Percentiles rank a stretch among this genome's conserved stretches.
Evolutionary conservation across 208 protist species (phyloP).

Genomic region (Crithidia fasciculata): DNA sequence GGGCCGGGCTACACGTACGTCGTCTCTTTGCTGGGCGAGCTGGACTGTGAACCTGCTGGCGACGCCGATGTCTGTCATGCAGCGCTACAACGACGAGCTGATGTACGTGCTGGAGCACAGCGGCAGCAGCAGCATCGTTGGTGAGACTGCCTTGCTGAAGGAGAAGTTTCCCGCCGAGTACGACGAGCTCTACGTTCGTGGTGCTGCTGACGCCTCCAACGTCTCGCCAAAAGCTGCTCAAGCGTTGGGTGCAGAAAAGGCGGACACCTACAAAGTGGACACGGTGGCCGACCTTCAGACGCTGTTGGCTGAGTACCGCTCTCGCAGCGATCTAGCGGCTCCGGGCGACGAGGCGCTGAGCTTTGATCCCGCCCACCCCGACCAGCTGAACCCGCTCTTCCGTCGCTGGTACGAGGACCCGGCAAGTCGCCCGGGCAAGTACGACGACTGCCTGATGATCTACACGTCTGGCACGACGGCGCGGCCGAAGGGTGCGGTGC

Average conservation of each 20-base stretch:
- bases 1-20: conserved; percentile 76
- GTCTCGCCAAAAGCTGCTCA: background rate
- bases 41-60: conserved; percentile 84
- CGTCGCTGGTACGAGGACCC: conserved; percentile 57
- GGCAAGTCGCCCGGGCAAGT: conserved; percentile 38
- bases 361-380: conserved; percentile 62
- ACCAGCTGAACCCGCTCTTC: conserved; percentile 67
- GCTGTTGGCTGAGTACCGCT: conserved; percentile 36
- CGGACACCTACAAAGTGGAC: conserved; percentile 56
- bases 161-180: conserved; percentile 72
- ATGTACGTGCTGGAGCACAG: conserved; percentile 88
- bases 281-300: conserved; percentile 53
- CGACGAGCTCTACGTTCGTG: conserved; percentile 41
- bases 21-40: conserved; percentile 68
- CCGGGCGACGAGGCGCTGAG: conserved; percentile 33
- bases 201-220: conserved; percentile 25
- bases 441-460: conserved; percentile 90
- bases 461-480: conserved; percentile 96
- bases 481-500: conserved; percentile 93
- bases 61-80: conserved; percentile 70
- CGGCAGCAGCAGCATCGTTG: conserved; percentile 62
- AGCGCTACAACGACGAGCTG: conserved; percentile 76
- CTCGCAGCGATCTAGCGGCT: conserved; percentile 4
- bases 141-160: conserved; percentile 49
- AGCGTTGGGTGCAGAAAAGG: background rate